Evolutionary conservation across 805 yeast species (phyloP).

Genomic region (Maudiozyma turicensis): DNA sequence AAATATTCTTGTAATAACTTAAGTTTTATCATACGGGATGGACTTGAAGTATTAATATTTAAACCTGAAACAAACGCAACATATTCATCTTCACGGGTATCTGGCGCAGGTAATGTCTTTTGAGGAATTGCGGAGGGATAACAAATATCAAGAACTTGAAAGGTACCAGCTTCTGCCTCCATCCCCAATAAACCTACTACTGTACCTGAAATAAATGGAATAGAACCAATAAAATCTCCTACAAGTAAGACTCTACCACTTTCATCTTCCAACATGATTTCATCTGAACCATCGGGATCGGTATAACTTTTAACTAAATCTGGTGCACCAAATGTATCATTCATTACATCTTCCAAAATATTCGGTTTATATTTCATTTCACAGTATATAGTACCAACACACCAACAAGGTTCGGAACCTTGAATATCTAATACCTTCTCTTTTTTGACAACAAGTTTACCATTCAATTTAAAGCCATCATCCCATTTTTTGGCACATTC

Average conservation of each 20-base stretch:
- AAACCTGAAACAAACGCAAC: conserved; percentile 75
- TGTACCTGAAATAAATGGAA: conserved; percentile 78
- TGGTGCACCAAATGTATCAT: conserved; percentile 36
- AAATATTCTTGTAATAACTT: conserved; percentile 61
- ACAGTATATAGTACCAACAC: conserved; percentile 76
- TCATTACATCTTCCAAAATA: conserved; percentile 70
- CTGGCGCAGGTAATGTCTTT: conserved; percentile 21
- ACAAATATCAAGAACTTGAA: conserved; percentile 71
- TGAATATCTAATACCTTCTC: conserved; percentile 36
- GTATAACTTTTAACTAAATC: conserved; percentile 38
- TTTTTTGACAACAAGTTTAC: conserved; percentile 31
- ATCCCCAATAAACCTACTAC: conserved; percentile 80
- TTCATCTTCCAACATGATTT: conserved; percentile 79
- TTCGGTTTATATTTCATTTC: conserved; percentile 82
- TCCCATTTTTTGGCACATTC: conserved; percentile 51
- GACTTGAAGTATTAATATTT: conserved; percentile 38
- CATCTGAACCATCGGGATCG: conserved; percentile 45
- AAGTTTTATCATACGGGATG: conserved; percentile 34
- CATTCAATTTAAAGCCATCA: conserved; percentile 32
- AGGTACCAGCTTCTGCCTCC: conserved; percentile 73
- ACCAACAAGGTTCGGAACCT: conserved; percentile 52
- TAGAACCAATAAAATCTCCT: conserved; percentile 45
- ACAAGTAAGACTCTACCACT: conserved; percentile 74
- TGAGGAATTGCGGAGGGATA: conserved; percentile 64
- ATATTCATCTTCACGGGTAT: conserved; percentile 20